A percentile compares a stretch with the other conserved stretches of the same genome.
phyloP scores from a whole-genome alignment of 129 eudicot genomes.

The Flaveria linearis region DNA sequence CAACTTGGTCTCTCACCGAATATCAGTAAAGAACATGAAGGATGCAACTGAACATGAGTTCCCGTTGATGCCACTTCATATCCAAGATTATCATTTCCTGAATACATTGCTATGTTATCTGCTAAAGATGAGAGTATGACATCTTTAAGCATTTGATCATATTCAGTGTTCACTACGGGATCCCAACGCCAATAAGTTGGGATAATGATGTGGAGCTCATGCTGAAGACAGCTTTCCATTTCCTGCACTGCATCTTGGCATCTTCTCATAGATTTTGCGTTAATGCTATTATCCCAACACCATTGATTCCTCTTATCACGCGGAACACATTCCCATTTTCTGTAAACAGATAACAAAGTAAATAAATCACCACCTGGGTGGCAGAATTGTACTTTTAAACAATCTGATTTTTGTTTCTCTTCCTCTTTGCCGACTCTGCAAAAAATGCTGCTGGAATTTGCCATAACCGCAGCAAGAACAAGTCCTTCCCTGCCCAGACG shows the following conservation, averaged over 20 bases:
- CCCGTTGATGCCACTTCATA: slow-evolving; percentile 79
- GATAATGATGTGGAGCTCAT: slow-evolving; percentile 60
- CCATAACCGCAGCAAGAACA: slow-evolving; percentile 93
- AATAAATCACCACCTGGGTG: slow-evolving; percentile 85
- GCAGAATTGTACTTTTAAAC: slow-evolving; percentile 83
- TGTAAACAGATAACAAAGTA: slow-evolving; percentile 80
- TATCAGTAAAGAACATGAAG: slow-evolving; percentile 71
- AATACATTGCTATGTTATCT: slow-evolving; percentile 79
- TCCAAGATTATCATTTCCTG: slow-evolving; percentile 86
- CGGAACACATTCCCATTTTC: slow-evolving; percentile 69
- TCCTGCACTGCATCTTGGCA: slow-evolving; percentile 76
- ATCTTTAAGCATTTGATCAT: slow-evolving; percentile 48
- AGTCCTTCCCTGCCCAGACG: slow-evolving; percentile 79
- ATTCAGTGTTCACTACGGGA: slow-evolving; percentile 45
- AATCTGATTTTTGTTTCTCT: slow-evolving; percentile 75
- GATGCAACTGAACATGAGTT: slow-evolving; percentile 71
- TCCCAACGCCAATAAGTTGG: slow-evolving; percentile 80
- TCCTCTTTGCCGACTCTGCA: slow-evolving; percentile 80
- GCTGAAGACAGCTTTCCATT: slow-evolving; percentile 66
- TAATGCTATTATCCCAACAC: slow-evolving; percentile 98
- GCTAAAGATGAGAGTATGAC: slow-evolving; percentile 66
- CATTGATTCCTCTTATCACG: slow-evolving; percentile 52
- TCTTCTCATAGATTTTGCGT: slow-evolving; percentile 86
- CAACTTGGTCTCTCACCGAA: slow-evolving; percentile 71
- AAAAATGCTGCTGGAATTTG: slow-evolving; percentile 86